A percentile compares a stretch with the other conserved stretches of the same genome.
Evolutionary conservation across 345 rosid genomes (phyloP).

Genomic region (Camelina hispida): DNA sequence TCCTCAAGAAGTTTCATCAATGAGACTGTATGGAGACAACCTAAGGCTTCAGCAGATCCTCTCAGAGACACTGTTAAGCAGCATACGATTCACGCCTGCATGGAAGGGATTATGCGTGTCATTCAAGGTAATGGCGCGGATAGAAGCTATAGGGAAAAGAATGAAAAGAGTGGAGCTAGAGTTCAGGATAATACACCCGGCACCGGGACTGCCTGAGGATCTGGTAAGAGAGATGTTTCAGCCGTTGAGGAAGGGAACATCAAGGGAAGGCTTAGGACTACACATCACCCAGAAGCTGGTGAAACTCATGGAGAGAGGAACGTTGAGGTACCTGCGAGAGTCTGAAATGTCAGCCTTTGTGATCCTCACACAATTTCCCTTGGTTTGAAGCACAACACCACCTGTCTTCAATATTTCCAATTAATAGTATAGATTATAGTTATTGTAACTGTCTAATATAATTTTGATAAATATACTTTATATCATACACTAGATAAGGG

Average conservation of each 20-base stretch:
- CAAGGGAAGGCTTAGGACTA: slow-evolving; percentile 87
- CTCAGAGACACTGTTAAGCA: slow-evolving; percentile 63
- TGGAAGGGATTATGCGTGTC: slow-evolving; percentile 56
- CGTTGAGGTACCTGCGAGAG: slow-evolving; percentile 75
- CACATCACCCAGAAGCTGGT: slow-evolving; percentile 75
- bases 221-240: slow-evolving; percentile 74
- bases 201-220: slow-evolving; percentile 79
- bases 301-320: slow-evolving; percentile 76
- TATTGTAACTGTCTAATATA: not conserved
- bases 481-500: too few species aligned
- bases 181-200: slow-evolving; percentile 82
- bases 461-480: too few species aligned
- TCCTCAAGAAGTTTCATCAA: slow-evolving; percentile 57
- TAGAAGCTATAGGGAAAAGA: slow-evolving; percentile 63
- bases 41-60: slow-evolving; percentile 85
- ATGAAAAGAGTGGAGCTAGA: slow-evolving; percentile 73
- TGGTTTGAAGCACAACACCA: slow-evolving; percentile 37
- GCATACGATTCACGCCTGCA: slow-evolving; percentile 63
- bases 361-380: slow-evolving; percentile 66
- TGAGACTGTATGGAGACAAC: slow-evolving; percentile 71
- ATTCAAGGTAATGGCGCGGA: slow-evolving; percentile 53
- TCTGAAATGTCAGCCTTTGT: slow-evolving; percentile 71
- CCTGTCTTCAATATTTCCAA: not conserved
- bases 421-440: not conserved
- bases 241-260: slow-evolving; percentile 49